Evolutionary conservation across 495 filamentous ascomycete genomes (phyloP), one percentile per base, ranked within the genome.

Genomic region (Neurospora discreta): DNA sequence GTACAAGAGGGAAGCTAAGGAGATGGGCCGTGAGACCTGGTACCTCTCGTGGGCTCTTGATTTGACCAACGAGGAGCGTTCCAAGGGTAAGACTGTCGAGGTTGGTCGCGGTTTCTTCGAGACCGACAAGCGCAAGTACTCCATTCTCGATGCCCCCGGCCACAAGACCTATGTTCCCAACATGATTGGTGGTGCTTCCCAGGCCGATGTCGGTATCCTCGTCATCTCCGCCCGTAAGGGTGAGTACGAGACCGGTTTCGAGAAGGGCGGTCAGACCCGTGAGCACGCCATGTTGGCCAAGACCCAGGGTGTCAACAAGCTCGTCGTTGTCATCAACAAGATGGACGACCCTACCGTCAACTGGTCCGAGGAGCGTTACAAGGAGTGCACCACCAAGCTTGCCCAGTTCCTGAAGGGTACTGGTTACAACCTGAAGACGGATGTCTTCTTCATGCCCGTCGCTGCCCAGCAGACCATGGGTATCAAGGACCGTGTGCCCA

Each of bases 161-260:
- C 94, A 98, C 86, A 98, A 98, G 84, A 96, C 91, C 7, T 98
- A 94, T 75, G 94, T 98, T 15, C 94, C 95, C 15, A 93, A 90
- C 82, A 97, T 97, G 94, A 97, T 97, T 78, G 93, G 93, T 70
- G 95, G 96, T 76, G 78, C 95, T 58, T 96, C 95, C 2, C 95
- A 99, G 78, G 96, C 96, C 13, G 95, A 98, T 81, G 89, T 99
- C 36, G 95, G 95, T 77, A 91, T 97, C 69, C 87, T 99, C 33
- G 95, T 99, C 77, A 98, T 99, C 79, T 95, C 91, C 72, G 93
- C 95, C 1, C 92, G 95, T 71, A 99, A 97, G 85, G 95, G 95
- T 80, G 96, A 99, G 82, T 99, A 99, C 79, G 95, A 99, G 83
- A 98, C 95, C 43, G 95, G 95, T n/a, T 99, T 99, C 80, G 95